A percentile compares a stretch with the other conserved stretches of the same genome.
These are phyloP conservation scores for Sextonia rubra DNA, from an alignment of 164 flowering plant species.

Conservation along the genomic window DNA sequence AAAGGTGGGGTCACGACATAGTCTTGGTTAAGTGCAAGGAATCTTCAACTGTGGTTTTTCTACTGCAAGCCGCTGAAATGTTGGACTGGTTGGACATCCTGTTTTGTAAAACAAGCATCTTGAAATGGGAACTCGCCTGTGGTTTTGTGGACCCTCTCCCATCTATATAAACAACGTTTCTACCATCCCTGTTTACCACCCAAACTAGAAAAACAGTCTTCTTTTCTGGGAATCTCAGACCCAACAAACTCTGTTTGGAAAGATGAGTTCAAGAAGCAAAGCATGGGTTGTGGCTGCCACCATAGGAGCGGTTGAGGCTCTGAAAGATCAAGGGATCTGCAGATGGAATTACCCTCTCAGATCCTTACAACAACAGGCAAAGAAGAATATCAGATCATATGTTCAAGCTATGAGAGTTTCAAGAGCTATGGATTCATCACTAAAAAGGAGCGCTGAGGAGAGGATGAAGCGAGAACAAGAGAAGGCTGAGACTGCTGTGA, in stretches of 20 bases:
- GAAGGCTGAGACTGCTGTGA: slow-evolving; percentile 37
- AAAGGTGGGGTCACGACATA: too few relatives aligned
- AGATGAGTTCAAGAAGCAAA: slow-evolving; percentile 17
- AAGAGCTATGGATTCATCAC: not conserved
- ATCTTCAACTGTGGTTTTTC: too few relatives aligned
- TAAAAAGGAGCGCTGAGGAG: not conserved
- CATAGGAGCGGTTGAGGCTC: slow-evolving; percentile 19
- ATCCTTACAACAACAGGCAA: slow-evolving; percentile 12
- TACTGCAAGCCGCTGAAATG: too few relatives aligned
- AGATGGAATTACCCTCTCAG: slow-evolving; percentile 24
- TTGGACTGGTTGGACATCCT: too few relatives aligned
- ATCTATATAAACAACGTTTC: not conserved
- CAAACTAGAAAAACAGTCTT: not conserved
- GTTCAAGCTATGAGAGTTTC: slow-evolving; percentile 12
- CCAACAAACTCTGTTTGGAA: not conserved
- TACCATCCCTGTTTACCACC: not conserved
- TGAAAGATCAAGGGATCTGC: slow-evolving; percentile 25
- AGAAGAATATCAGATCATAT: slow-evolving; percentile 9
- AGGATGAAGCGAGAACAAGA: slow-evolving; percentile 27
- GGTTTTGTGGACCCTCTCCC: too few relatives aligned
- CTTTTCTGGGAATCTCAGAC: not conserved
- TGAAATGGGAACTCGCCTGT: too few relatives aligned
- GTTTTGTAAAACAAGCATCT: too few relatives aligned
- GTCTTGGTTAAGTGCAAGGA: too few relatives aligned
- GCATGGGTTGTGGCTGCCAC: slow-evolving; percentile 22